Conservation (phyloP, 2,329 filamentous ascomycete genomes). For the Boeremia lycopersici region DNA sequence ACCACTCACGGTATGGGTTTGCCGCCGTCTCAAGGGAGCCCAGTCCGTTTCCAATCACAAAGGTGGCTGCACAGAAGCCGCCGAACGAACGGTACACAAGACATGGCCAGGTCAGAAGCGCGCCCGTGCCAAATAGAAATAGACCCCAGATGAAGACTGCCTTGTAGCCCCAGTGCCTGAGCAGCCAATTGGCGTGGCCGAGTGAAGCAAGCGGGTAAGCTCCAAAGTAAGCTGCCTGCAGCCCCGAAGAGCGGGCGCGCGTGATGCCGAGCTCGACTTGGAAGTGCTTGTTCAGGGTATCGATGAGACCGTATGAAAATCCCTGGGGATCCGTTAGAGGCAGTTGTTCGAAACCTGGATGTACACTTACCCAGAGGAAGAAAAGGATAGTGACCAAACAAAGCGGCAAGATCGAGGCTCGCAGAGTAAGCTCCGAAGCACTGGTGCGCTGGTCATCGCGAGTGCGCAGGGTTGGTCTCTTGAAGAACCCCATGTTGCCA, state of each 20-base stretch:
- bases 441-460: conserved; percentile 55
- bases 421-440: conserved; percentile 67
- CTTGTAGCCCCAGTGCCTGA: conserved; percentile 58
- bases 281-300: conserved; percentile 60
- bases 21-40: conserved; percentile 65
- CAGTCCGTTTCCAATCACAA: conserved; percentile 59
- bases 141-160: conserved; percentile 59
- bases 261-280: conserved; percentile 53
- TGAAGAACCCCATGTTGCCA: conserved; percentile 39
- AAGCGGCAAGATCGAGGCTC: conserved; percentile 70
- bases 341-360: no score
- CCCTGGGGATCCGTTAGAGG: conserved; percentile 40
- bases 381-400: conserved; percentile 69
- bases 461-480: conserved; percentile 36
- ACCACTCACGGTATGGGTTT: conserved; percentile 51
- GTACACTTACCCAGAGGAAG: conserved; percentile 62
- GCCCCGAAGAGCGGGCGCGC: conserved; percentile 51
- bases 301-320: conserved; percentile 63
- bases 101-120: conserved; percentile 64
- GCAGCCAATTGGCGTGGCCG: conserved; percentile 56
- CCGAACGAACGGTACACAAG: conserved; percentile 62
- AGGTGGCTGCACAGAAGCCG: conserved; percentile 65
- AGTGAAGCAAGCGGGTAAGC: conserved; percentile 57
- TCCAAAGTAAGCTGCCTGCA: conserved; percentile 58
- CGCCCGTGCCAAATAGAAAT: conserved; percentile 61